A percentile compares a stretch with the other conserved stretches of the same genome.
Conservation (phyloP, 805 yeast species). For the Wilhelminamyces savonicus region DNA sequence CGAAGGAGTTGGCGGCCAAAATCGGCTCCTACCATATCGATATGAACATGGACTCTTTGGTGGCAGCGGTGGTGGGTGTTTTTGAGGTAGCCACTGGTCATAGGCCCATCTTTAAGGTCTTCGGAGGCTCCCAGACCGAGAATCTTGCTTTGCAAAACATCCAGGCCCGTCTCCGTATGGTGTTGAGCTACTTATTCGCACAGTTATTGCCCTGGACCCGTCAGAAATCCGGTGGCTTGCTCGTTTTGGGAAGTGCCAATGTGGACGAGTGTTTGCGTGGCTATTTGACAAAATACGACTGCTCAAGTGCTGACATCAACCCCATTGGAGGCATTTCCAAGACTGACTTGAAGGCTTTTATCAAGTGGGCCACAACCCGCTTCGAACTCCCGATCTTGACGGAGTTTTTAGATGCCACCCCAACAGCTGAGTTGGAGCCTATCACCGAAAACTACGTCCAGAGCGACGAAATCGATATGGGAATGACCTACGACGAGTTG, state of each 20-base stretch:
- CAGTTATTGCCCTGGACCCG: slow-evolving; percentile 94
- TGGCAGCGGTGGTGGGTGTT: slow-evolving; percentile 62
- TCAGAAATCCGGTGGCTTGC: slow-evolving; percentile 67
- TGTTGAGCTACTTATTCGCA: slow-evolving; percentile 86
- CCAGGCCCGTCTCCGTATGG: slow-evolving; percentile 96
- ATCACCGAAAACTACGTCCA: slow-evolving; percentile 89
- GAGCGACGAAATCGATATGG: slow-evolving; percentile 97
- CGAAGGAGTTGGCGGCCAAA: slow-evolving; percentile 63
- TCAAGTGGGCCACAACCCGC: slow-evolving; percentile 63
- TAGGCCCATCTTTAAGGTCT: slow-evolving; percentile 79
- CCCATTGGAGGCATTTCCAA: slow-evolving; percentile 99
- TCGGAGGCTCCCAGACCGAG: slow-evolving; percentile 90
- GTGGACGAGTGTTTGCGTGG: slow-evolving; percentile 97
- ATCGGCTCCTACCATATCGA: slow-evolving; percentile 90
- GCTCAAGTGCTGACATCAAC: slow-evolving; percentile 94
- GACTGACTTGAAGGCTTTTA: slow-evolving; percentile 83
- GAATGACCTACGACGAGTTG: slow-evolving; percentile 92
- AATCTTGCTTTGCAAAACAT: slow-evolving; percentile 93
- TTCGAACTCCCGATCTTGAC: slow-evolving; percentile 73
- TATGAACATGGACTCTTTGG: slow-evolving; percentile 84
- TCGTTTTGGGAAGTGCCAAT: slow-evolving; percentile 93
- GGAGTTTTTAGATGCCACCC: slow-evolving; percentile 83
- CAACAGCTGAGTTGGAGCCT: slow-evolving; percentile 98
- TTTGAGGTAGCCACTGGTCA: slow-evolving; percentile 90
- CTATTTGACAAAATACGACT: slow-evolving; percentile 92